Conservation (phyloP, 768 basidiomycete genomes). For the Phylloporus sp. region DNA sequence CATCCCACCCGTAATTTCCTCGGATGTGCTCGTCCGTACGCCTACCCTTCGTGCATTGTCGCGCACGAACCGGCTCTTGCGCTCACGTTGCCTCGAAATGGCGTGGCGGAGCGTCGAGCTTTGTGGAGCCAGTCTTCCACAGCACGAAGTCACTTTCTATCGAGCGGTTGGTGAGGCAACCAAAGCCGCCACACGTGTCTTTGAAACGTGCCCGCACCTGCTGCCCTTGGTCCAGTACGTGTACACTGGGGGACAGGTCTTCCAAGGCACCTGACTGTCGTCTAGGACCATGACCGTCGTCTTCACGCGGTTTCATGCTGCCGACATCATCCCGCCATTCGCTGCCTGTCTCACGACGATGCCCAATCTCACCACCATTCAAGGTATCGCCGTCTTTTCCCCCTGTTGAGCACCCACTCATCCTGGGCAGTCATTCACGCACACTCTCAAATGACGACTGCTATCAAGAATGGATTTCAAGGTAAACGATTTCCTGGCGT, state of each 20-base stretch:
- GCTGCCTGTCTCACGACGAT: constrained; percentile 1
- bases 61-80: constrained; percentile 3
- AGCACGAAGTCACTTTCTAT: neutral
- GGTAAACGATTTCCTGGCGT: constrained; percentile 6
- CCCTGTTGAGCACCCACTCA: neutral
- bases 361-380: constrained; percentile 7
- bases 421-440: constrained; percentile 4
- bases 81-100: constrained; percentile 11
- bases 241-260: too few relatives aligned
- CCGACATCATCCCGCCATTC: constrained; percentile 6
- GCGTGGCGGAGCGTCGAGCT: constrained; percentile 11
- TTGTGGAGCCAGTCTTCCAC: neutral
- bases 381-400: neutral
- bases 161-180: neutral
- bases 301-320: neutral
- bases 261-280: neutral
- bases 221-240: constrained; percentile 4
- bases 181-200: neutral
- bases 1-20: neutral
- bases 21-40: neutral
- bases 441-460: neutral
- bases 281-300: constrained; percentile 1
- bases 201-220: constrained; percentile 5
- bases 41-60: constrained; percentile 5
- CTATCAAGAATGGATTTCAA: constrained; percentile 8